Evolutionary conservation across 2,329 filamentous ascomycete genomes (phyloP), one percentile per base, ranked within the genome.

Genomic region (Triangularia setosa): DNA sequence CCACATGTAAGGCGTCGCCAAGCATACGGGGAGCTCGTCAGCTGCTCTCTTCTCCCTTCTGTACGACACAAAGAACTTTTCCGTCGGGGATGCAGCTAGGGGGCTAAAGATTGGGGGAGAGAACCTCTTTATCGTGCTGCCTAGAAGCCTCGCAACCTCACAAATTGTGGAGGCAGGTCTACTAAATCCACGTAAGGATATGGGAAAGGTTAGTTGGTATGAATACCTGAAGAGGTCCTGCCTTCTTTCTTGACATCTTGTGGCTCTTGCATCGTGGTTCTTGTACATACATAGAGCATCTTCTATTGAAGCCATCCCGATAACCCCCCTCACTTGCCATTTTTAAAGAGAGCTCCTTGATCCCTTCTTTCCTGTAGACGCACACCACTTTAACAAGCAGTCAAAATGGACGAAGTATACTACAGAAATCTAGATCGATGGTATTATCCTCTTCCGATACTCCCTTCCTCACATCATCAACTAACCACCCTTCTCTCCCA

Each of bases 351-450:
- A n/a, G n/a, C 9, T 28, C 9, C 9, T 28, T 28, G 4, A 4
- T 28, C 5, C 30, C 12, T 33, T 33, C 30, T 33, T 33, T 33
- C 30, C 4, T 4, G 9, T 28, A 28, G 4, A 28, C 4, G 4
- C 9, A 28, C 12, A 7, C 3, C 30, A 33, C 12, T 33, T 9
- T 7, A 33, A n/a, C n/a, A n/a, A n/a, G n/a, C 33, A 40, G 6
- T 18, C n/a, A 48, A 48, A 2, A 48, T 48, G 40, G 40, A 48
- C 40, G 40, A 48, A 11, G n/a, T 21, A 21, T 21, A 48, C 40
- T 48, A 48, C 40, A 48, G 40, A 48, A 74, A 74, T 52, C 70
- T 77, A 67, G 75, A 79, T 63, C 73, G 77, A 58, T 79, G 77
- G 77, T 78, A 55, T 1, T 14, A 6, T 4, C 16, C 52, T 27